Base-by-base conservation (phyloP, 139 green algal species). In the Chlorella sp. region DNA sequence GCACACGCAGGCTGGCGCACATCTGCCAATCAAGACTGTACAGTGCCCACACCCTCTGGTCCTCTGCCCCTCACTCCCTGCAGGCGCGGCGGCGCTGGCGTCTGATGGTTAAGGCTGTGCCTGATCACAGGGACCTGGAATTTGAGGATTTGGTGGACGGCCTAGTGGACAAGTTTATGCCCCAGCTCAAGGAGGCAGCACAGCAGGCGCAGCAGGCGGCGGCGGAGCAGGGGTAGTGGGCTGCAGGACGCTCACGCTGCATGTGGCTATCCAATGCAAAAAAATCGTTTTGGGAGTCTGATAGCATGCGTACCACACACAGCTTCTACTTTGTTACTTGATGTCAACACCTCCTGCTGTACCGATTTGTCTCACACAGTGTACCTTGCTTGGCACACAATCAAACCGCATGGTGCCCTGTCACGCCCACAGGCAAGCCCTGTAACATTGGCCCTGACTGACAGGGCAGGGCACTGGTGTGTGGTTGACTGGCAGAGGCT, bases 81-180 rank as follows among this genome's bases (percentile, higher is more conserved):
- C 92, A 95, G 89, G 85, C 86, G n/a, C 92, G 92, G 89, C 91
- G 95, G 60, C 93, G 95, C 71, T 97, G 95, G 95, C 92, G 88
- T 34, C 88, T 97, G 18, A 96, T 97, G 93, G 82, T 93, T 34
- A 93, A 94, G 84, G 42, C 77, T 26, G 37, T 94, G 64, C 80
- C 81, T 3, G 68, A 92, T 19, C 40, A 37, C 48, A 69, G 84
- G 22, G 87, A 94, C 57, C 61, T 85, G 37, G 92, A 92, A 18
- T 93, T 94, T 76, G 21, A 21, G 26, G 64, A 91, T 39, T 24
- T 81, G n/a, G 69, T 94, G 66, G 73, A 87, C 15, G 42, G 48
- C 15, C 89, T 94, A 79, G 92, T 94, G 21, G 60, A 79, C 19
- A 57, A 21, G 32, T 89, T 91, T 73, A 32, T 91, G 48, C 91